phyloP scores from a whole-genome alignment of 2,329 filamentous ascomycete genomes.

The Bipolaris oryzae region DNA sequence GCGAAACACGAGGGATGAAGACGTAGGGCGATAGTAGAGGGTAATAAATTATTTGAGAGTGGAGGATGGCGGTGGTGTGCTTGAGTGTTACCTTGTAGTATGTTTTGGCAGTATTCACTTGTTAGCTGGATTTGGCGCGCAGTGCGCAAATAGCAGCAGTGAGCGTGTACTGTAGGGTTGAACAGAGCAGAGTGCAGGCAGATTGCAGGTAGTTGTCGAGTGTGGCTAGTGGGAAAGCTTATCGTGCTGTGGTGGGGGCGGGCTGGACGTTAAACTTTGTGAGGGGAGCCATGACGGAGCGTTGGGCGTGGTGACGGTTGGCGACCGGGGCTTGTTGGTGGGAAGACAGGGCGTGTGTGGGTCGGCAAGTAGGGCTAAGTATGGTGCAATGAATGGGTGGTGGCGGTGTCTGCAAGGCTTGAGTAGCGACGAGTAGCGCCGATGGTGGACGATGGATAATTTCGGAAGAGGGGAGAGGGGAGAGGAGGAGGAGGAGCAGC shows the following conservation, averaged over 20 bases:
- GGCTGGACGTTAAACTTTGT: background rate
- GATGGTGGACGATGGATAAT: too few species aligned
- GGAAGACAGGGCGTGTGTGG: conserved; percentile 17
- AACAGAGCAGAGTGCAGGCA: background rate
- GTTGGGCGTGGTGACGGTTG: background rate
- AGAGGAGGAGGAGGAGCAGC: too few species aligned
- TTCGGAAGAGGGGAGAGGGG: too few species aligned
- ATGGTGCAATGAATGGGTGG: conserved; percentile 10
- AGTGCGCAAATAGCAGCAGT: too few species aligned
- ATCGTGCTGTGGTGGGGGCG: background rate
- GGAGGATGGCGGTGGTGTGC: background rate
- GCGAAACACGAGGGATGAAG: background rate
- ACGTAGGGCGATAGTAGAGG: background rate
- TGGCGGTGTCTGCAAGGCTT: conserved; percentile 20
- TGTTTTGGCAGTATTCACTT: background rate
- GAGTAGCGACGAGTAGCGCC: conserved; percentile 18
- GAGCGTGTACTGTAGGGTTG: background rate
- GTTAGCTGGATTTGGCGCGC: background rate
- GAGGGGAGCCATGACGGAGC: background rate
- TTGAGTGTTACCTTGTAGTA: background rate
- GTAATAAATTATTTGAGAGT: background rate
- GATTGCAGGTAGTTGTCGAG: background rate
- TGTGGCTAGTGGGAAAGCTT: background rate
- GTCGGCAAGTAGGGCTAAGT: too few species aligned
- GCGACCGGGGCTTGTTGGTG: background rate